Conservation (phyloP, 768 basidiomycete genomes). For the Lactarius akahatsu region DNA sequence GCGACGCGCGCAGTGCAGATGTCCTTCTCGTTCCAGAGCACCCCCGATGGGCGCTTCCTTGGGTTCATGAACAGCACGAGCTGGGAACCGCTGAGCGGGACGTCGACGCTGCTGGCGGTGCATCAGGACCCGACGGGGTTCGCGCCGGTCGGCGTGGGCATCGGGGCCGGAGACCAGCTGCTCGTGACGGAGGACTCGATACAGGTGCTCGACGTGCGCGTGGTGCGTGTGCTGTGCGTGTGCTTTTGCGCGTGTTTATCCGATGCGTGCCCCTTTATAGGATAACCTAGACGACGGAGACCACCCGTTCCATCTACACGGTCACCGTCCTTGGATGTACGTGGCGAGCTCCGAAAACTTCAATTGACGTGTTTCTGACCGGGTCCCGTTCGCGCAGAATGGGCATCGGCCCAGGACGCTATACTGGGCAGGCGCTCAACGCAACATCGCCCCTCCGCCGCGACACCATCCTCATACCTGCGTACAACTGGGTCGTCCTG, state of each 20-base stretch:
- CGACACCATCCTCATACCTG: constrained; percentile 26
- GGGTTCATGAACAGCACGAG: constrained; percentile 27
- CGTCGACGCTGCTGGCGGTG: constrained; percentile 22
- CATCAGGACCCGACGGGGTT: constrained; percentile 7
- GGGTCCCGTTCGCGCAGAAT: constrained; percentile 13
- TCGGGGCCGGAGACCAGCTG: constrained; percentile 16
- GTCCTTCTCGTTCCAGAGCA: constrained; percentile 17
- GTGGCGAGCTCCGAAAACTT: not conserved
- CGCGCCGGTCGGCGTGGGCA: not conserved
- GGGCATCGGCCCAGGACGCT: constrained; percentile 21
- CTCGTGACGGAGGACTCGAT: constrained; percentile 25
- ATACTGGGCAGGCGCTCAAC: constrained; percentile 19
- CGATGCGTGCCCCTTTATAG: not conserved
- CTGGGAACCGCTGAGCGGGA: constrained; percentile 21
- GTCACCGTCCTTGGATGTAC: constrained; percentile 26
- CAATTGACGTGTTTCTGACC: not conserved
- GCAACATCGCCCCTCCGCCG: constrained; percentile 21
- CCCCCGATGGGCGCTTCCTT: constrained; percentile 17
- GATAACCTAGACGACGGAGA: constrained; percentile 28
- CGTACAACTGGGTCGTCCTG: constrained; percentile 20
- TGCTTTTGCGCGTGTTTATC: not conserved
- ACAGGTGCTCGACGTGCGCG: constrained; percentile 21
- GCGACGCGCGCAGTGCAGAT: constrained; percentile 15
- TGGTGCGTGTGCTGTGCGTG: constrained; percentile 7
- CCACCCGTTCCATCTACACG: constrained; percentile 27